Conservation (phyloP, 805 yeast genomes). For the Saturnispora sekii region DNA sequence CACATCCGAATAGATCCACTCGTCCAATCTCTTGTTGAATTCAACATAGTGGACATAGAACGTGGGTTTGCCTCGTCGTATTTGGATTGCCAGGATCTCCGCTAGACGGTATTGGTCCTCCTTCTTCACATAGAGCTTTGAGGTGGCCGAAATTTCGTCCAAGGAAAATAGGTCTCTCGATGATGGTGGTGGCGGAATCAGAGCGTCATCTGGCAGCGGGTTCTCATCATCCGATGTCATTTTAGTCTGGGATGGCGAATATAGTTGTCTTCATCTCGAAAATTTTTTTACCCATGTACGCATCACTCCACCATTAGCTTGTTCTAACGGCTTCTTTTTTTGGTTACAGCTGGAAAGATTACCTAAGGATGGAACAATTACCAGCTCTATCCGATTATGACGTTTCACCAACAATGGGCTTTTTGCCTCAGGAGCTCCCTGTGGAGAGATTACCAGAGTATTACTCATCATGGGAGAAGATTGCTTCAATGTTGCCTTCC, state of each 20-base stretch:
- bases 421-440: constrained; percentile 65
- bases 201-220: constrained; percentile 20
- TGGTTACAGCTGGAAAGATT: too few relatives aligned
- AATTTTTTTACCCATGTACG: too few relatives aligned
- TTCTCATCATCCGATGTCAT: constrained; percentile 27
- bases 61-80: constrained; percentile 64
- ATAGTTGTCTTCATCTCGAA: too few relatives aligned
- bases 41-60: constrained; percentile 93
- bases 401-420: constrained; percentile 63
- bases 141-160: constrained; percentile 59
- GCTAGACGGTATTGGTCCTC: constrained; percentile 76
- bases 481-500: constrained; percentile 61
- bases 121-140: constrained; percentile 73
- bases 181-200: constrained; percentile 26
- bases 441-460: constrained; percentile 45
- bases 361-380: constrained; percentile 16
- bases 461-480: constrained; percentile 69
- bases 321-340: too few relatives aligned
- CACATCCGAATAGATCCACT: constrained; percentile 73
- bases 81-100: constrained; percentile 70
- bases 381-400: constrained; percentile 58
- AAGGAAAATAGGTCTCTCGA: constrained; percentile 21
- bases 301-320: too few relatives aligned
- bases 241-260: neutral
- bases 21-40: constrained; percentile 93